Conservation (phyloP, 495 filamentous ascomycete species). For the Xylaria castorea region DNA sequence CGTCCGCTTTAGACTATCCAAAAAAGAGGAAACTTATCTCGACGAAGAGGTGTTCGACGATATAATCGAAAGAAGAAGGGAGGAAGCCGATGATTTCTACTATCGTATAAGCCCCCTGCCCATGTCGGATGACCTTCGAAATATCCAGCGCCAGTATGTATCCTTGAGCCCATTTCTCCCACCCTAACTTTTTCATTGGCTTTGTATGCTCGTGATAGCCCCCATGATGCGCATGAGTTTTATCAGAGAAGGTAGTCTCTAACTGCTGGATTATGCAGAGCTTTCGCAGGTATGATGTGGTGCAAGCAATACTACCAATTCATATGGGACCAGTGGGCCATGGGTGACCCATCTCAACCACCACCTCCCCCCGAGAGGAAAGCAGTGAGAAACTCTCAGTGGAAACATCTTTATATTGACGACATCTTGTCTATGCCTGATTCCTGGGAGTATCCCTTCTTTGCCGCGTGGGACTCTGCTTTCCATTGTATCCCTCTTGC, state of each 20-base stretch:
- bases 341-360: slow-evolving; percentile 73
- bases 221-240: not conserved
- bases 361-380: slow-evolving; percentile 84
- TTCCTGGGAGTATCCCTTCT: slow-evolving; percentile 98
- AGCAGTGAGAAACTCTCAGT: slow-evolving; percentile 81
- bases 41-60: slow-evolving; percentile 95
- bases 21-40: slow-evolving; percentile 72
- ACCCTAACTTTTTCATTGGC: too few relatives aligned
- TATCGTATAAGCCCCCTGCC: slow-evolving; percentile 90
- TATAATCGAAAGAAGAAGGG: slow-evolving; percentile 80
- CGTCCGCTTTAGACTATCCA: slow-evolving; percentile 88
- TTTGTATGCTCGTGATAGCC: not conserved
- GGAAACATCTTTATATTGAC: slow-evolving; percentile 92
- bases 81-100: slow-evolving; percentile 96
- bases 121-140: slow-evolving; percentile 92
- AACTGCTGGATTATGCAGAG: slow-evolving; percentile 37
- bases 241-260: not conserved
- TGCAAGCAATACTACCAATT: slow-evolving; percentile 97
- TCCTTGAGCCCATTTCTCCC: not conserved
- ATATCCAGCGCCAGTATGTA: slow-evolving; percentile 80
- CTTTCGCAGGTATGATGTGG: slow-evolving; percentile 96
- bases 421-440: slow-evolving; percentile 97
- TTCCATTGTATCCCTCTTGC: slow-evolving; percentile 96
- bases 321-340: slow-evolving; percentile 96
- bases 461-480: slow-evolving; percentile 95